A percentile compares a stretch with the other conserved stretches of the same genome.
Evolutionary conservation across 441 rosid genomes (phyloP).

Genomic region (Populus hybrid): DNA sequence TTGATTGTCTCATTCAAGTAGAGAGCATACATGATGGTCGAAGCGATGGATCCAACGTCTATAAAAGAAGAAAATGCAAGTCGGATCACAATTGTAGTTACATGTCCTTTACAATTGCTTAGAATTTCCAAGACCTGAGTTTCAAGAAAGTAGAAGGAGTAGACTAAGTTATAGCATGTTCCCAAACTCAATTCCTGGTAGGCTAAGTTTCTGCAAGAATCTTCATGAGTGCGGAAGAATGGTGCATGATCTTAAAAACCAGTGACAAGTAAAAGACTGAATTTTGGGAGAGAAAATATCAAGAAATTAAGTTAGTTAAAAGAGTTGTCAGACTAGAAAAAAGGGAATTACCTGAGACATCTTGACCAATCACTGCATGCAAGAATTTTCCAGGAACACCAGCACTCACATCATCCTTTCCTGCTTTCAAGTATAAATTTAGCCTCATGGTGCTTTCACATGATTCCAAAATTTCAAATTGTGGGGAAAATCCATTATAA

Average conservation of each 20-base stretch:
- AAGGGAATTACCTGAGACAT: conserved; percentile 37
- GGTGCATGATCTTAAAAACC: neutral
- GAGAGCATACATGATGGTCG: conserved; percentile 56
- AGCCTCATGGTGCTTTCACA: conserved; percentile 43
- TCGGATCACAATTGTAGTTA: conserved; percentile 2
- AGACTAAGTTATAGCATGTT: neutral
- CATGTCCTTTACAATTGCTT: neutral
- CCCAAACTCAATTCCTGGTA: neutral
- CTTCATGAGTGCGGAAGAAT: neutral
- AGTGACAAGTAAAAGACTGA: neutral
- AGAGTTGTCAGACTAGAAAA: neutral
- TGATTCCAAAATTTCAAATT: conserved; percentile 47
- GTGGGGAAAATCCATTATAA: conserved; percentile 39
- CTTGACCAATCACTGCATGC: conserved; percentile 52
- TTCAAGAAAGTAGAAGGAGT: neutral
- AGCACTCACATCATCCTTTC: conserved; percentile 46
- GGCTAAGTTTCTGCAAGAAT: neutral
- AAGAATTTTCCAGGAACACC: conserved; percentile 65
- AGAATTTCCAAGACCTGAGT: neutral
- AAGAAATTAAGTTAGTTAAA: neutral
- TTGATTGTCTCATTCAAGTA: conserved; percentile 38
- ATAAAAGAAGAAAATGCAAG: conserved; percentile 4
- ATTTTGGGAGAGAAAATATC: neutral
- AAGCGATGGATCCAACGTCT: conserved; percentile 51
- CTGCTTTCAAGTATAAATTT: conserved; percentile 40